A percentile compares a stretch with the other conserved stretches of the same genome.
Evolutionary conservation across 1,284 basidiomycete genomes (phyloP).

Genomic region (Marasmius fiardii): DNA sequence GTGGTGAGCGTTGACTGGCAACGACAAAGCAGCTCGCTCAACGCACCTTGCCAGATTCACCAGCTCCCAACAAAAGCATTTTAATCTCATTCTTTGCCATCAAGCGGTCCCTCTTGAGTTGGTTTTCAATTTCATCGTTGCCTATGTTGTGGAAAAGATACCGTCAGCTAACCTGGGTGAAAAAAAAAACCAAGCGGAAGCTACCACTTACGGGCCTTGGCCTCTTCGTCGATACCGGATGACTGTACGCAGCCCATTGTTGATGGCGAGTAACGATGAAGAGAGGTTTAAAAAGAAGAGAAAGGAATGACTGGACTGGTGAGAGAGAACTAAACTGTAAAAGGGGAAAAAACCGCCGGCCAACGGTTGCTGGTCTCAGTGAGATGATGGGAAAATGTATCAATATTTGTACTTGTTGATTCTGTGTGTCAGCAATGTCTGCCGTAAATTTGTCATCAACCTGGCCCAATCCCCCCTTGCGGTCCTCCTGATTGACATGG

Average conservation of each 20-base stretch:
- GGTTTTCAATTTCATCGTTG: slow-evolving; percentile 95
- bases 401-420: slow-evolving; percentile 1
- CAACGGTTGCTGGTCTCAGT: neutral
- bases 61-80: slow-evolving; percentile 87
- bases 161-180: slow-evolving; percentile 1
- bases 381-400: slow-evolving; percentile 9
- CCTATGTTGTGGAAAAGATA: slow-evolving; percentile 41
- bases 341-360: slow-evolving; percentile 7
- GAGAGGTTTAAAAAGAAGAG: neutral
- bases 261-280: neutral
- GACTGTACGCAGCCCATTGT: slow-evolving; percentile 78
- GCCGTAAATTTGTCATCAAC: neutral
- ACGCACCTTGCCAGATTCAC: slow-evolving; percentile 86
- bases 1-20: neutral
- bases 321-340: neutral
- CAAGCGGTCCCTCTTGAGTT: slow-evolving; percentile 89
- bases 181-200: slow-evolving; percentile 5
- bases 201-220: slow-evolving; percentile 71
- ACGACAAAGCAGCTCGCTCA: neutral
- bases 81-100: slow-evolving; percentile 96
- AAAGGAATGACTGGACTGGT: slow-evolving; percentile 8
- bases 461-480: too few relatives aligned
- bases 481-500: too few relatives aligned
- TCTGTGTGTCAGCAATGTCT: neutral
- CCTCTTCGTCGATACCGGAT: slow-evolving; percentile 69